A percentile compares a stretch with the other conserved stretches of the same genome.
phyloP scores from a whole-genome alignment of 306 rosid genomes.

The Rubus idaeus region DNA sequence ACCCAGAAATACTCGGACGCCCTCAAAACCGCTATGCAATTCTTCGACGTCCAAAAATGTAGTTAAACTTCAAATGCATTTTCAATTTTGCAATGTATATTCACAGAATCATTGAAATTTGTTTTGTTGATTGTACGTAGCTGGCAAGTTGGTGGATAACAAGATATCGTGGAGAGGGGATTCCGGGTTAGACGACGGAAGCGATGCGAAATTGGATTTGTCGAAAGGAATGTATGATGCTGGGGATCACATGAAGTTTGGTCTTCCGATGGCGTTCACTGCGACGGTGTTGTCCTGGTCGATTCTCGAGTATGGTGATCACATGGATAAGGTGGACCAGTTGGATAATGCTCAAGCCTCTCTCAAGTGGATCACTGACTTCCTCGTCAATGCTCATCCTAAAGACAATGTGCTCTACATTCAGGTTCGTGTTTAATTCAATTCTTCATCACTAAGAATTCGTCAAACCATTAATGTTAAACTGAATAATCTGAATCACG shows the following conservation, averaged over 20 bases:
- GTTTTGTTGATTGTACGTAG: slow-evolving; percentile 35
- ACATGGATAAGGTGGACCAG: slow-evolving; percentile 75
- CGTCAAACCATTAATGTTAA: too few species aligned
- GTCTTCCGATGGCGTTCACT: slow-evolving; percentile 91
- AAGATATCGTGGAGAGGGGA: slow-evolving; percentile 90
- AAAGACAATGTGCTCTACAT: slow-evolving; percentile 76
- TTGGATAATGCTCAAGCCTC: slow-evolving; percentile 64
- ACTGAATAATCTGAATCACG: slow-evolving; percentile 6
- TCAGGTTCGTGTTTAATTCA: too few species aligned
- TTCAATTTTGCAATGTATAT: not conserved
- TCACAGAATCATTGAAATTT: too few species aligned
- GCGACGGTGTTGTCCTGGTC: slow-evolving; percentile 92
- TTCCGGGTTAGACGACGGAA: slow-evolving; percentile 83
- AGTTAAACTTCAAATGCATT: not conserved
- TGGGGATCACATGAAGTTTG: slow-evolving; percentile 94
- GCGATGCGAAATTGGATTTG: slow-evolving; percentile 62
- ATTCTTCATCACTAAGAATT: too few species aligned
- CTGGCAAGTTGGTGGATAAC: slow-evolving; percentile 68
- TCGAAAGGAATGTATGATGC: slow-evolving; percentile 95
- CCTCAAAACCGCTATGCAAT: slow-evolving; percentile 68
- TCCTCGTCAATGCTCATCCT: slow-evolving; percentile 75
- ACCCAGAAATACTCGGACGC: slow-evolving; percentile 64
- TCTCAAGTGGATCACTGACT: slow-evolving; percentile 95
- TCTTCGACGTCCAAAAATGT: slow-evolving; percentile 94
- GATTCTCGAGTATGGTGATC: slow-evolving; percentile 92